Evolutionary conservation across 202 grass and related monocot species (phyloP), one percentile per base, ranked within the genome.

Genomic region (Alloteropsis angusta): DNA sequence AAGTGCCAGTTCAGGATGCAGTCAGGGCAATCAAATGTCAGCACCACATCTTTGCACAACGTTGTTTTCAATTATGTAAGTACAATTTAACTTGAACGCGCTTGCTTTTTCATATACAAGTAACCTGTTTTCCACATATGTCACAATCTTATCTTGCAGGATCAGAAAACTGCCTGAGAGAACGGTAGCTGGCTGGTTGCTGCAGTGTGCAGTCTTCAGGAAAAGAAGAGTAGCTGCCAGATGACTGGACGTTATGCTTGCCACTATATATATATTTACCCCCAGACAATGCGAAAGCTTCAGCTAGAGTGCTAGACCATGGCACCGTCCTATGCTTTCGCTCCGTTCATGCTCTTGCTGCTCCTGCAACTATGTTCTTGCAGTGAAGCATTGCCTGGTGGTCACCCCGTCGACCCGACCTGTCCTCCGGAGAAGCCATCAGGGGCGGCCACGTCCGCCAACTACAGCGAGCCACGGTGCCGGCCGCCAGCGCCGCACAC

Each of bases 211-310:
- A 9, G n/a, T 16, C 71, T 77, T 72, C 58, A 42, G 9, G 58
- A 71, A 71, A 71, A 42, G 61, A 75, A 50, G 0, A 69, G 46
- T 15, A 72, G 72, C 18, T 64, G 23, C 6, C 71, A 55, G 26
- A 55, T 56, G 73, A 43, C 30, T 76, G 25, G 13, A 16, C 34
- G 2, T 8, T 49, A 15, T 0, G 32, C 12, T 48, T 37, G 1
- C 2, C 61, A n/a, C 43, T 62, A 84, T 80, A 83, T 80, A 83
- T 63, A 80, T 68, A 18, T 38, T 37, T 11, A 25, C 9, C 76
- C 49, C 60, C 36, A 48, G 43, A 36, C 19, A 13, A 26, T n/a
- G 34, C 34, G 21, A 8, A 76, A 46, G 25, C 6, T 71, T n/a
- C 12, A 65, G 73, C 34, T 18, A 71, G 12, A 63, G 0, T 32